Base-by-base conservation (phyloP, 2,329 filamentous ascomycete genomes). In the Calycina herbarum region DNA sequence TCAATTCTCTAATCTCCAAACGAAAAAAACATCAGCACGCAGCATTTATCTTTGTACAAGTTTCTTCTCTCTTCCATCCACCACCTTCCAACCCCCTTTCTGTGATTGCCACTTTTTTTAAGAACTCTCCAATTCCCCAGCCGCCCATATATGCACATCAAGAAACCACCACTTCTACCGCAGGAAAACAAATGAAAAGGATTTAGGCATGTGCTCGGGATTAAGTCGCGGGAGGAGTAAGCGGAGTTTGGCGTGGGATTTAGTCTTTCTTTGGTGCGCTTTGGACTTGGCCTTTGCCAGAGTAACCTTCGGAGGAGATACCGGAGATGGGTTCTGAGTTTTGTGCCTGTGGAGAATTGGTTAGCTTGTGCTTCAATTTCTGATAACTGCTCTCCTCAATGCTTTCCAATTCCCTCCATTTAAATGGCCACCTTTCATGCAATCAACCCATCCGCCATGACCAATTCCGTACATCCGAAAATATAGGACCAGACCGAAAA, bases 321-420 rank as follows among this genome's bases (percentile, higher is more conserved):
- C 93, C 93, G 69, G 90, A 93, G 79, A 97, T 86, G 68, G 93
- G 93, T 78, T 97, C 93, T 77, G 92, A 84, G 76, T 89, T 91
- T 87, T 96, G 91, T 77, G 83, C 83, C 92, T 96, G 78, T 68
- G 42, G 64, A 58, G 29, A 20, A 60, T 10, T 15, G 17, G 38
- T 72, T 65, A 71, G 69, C 61, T 45, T 59, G 31, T 20, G 8
- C 15, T 27, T 59, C 38, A 4, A 11, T 64, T 3, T 29, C 17
- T 40, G 5, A 8, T 27, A 11, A 29, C 35, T 31, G 29, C 20
- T 45, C 48, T 5, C 13, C 62, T 17, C 29, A 51, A n/a, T 66
- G 15, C 42, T 59, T 27, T 60, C 60, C 48, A n/a, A 33, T 35
- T 54, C 15, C 48, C 54, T 20, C 48, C 20, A 8, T 27, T 5